These are phyloP conservation scores for Alternaria dauci DNA, from an alignment of 2,329 filamentous ascomycete genomes.

Conservation along the genomic window DNA sequence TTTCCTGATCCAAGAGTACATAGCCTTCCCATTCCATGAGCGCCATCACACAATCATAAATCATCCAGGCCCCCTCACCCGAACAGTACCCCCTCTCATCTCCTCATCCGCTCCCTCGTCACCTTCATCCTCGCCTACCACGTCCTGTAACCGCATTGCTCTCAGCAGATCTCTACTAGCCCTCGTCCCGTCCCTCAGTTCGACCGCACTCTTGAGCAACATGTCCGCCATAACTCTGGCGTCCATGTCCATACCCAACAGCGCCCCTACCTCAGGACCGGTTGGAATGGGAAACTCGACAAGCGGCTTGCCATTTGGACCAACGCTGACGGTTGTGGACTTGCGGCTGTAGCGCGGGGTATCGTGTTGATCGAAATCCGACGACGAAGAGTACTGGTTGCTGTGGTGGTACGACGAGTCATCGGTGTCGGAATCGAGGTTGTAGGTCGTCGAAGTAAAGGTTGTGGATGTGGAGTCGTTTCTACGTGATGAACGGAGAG, in stretches of 20 bases:
- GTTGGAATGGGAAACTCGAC: conserved; percentile 46
- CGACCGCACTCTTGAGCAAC: conserved; percentile 42
- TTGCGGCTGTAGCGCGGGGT: conserved; percentile 20
- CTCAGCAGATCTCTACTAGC: conserved; percentile 43
- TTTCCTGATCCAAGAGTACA: background rate
- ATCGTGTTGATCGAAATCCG: conserved; percentile 26
- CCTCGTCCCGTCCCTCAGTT: conserved; percentile 42
- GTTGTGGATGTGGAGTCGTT: conserved; percentile 31
- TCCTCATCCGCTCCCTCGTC: conserved; percentile 3
- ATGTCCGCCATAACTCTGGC: conserved; percentile 31
- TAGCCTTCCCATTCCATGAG: background rate
- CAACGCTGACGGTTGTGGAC: conserved; percentile 35
- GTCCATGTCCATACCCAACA: conserved; percentile 35
- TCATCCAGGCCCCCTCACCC: conserved; percentile 8
- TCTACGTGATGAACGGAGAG: conserved; percentile 23
- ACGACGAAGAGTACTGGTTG: conserved; percentile 31
- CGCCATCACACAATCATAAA: background rate
- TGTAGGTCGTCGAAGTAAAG: conserved; percentile 4
- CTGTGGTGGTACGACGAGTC: conserved; percentile 29
- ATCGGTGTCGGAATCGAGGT: conserved; percentile 11
- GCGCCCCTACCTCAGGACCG: conserved; percentile 39
- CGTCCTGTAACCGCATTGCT: conserved; percentile 43
- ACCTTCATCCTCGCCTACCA: conserved; percentile 20
- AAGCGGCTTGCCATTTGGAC: conserved; percentile 43
- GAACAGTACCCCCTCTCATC: conserved; percentile 17